A percentile compares a stretch with the other conserved stretches of the same genome.
These are phyloP conservation scores for Wickerhamiella pararugosa DNA, from an alignment of 1,139 yeast species.

Conservation along the genomic window DNA sequence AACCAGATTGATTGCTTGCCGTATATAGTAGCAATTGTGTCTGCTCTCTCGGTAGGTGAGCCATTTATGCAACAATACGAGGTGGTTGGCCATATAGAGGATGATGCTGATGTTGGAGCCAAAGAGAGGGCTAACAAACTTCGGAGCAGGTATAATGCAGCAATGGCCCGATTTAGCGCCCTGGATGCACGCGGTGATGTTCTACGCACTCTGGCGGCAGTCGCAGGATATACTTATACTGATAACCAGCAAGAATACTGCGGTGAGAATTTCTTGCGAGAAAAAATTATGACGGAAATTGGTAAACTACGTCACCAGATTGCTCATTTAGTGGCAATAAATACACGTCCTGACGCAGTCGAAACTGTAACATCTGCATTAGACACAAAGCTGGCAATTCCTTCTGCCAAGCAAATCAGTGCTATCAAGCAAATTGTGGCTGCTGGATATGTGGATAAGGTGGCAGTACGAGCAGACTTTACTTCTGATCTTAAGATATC, in stretches of 20 bases:
- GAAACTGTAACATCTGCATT: conserved; percentile 32
- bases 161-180: conserved; percentile 45
- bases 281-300: conserved; percentile 62
- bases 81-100: conserved; percentile 19
- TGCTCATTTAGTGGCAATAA: conserved; percentile 49
- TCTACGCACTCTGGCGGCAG: conserved; percentile 59
- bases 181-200: conserved; percentile 53
- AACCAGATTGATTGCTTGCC: conserved; percentile 79
- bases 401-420: conserved; percentile 50
- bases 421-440: conserved; percentile 85
- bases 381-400: conserved; percentile 46
- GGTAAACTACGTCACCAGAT: conserved; percentile 67
- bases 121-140: conserved; percentile 29
- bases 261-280: conserved; percentile 42
- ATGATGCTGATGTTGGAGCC: conserved; percentile 20
- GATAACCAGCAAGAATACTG: conserved; percentile 31
- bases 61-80: conserved; percentile 70
- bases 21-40: conserved; percentile 75
- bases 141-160: conserved; percentile 37
- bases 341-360: conserved; percentile 42
- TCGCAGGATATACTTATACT: conserved; percentile 76
- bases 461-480: conserved; percentile 71
- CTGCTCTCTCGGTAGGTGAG: conserved; percentile 88
- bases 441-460: conserved; percentile 84
- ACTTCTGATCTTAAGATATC: conserved; percentile 37